Base-by-base conservation (phyloP, 2,329 filamentous ascomycete species). In the Arthroderma uncinatum region DNA sequence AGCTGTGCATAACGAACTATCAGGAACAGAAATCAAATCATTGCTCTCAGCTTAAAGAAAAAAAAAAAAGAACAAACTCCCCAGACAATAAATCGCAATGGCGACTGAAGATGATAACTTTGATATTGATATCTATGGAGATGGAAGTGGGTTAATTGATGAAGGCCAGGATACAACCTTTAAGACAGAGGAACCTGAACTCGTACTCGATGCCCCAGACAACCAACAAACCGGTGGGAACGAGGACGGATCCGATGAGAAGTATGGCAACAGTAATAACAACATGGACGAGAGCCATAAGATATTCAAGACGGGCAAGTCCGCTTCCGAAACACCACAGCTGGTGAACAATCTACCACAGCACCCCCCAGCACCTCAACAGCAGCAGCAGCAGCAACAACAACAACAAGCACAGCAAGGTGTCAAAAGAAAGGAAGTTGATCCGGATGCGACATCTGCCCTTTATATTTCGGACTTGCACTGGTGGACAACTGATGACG, bases 401-500 rank as follows among this genome's bases (percentile, higher is more conserved):
- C 68, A 67, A 33, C 70, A 71, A 54, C 73, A 73, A 28, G 73
- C 74, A 47, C 77, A 78, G 59, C 81, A 83, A 64, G 81, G 81
- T 37, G 74, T 77, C 50, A 85, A 85, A 68, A 79, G 83, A 57
- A 85, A 85, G 67, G 80, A 82, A 59, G 68, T 78, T 4, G 82
- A 85, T 59, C 78, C 79, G 1, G 79, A 79, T 60, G 83, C 83
- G 2, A 83, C 81, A 4, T 77, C 83, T 23, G 90, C 91, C 0
- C 74, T 97, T 30, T 83, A 95, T 70, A 82, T 97, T 56, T 91
- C 89, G 2, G 93, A 97, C 53, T 77, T 98, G 8, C 87, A 88
- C 70, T 98, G 93, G 93, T 97, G 92, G 92, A 91, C 85, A 30
- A 95, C 87, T 1, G 93, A 98, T 68, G 93, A 98, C 67, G 90